Evolutionary conservation across 2,329 filamentous ascomycete genomes (phyloP).

Genomic region (Myriosclerotinia duriaeana): DNA sequence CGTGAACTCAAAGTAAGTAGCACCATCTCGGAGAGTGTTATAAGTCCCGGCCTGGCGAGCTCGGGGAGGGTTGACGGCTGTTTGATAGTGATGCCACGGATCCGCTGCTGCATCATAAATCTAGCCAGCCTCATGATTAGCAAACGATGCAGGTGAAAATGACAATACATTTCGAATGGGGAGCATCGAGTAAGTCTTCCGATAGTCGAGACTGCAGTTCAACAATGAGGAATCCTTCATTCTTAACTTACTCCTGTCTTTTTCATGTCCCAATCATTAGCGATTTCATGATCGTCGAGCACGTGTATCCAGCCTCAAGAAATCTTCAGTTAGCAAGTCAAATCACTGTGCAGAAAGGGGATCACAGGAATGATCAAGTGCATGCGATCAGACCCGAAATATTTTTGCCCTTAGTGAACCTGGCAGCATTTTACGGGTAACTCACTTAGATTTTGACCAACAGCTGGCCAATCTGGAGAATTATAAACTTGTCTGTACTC

Average conservation of each 20-base stretch:
- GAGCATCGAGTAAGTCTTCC: background rate
- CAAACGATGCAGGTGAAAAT: background rate
- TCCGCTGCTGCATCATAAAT: slow-evolving; percentile 43
- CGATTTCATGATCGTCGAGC: slow-evolving; percentile 94
- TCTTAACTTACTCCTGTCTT: slow-evolving; percentile 63
- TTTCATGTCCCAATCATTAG: slow-evolving; percentile 87
- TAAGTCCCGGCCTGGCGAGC: slow-evolving; percentile 52
- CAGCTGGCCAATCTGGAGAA: slow-evolving; percentile 82
- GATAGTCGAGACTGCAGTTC: slow-evolving; percentile 25
- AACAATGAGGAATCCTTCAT: slow-evolving; percentile 47
- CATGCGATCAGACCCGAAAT: background rate
- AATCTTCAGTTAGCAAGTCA: background rate
- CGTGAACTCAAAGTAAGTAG: slow-evolving; percentile 85
- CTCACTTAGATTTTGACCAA: slow-evolving; percentile 70
- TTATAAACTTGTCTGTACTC: slow-evolving; percentile 96
- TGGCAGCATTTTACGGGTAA: background rate
- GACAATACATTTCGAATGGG: background rate
- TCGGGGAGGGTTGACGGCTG: slow-evolving; percentile 75
- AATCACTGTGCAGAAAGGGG: background rate
- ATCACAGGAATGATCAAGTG: background rate
- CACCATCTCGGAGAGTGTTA: slow-evolving; percentile 48
- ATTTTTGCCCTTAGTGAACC: background rate
- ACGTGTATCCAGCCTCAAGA: slow-evolving; percentile 77
- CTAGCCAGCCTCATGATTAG: background rate
- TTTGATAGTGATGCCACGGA: slow-evolving; percentile 85